phyloP scores from a whole-genome alignment of 129 eudicot species.

The Escallonia herrerae region DNA sequence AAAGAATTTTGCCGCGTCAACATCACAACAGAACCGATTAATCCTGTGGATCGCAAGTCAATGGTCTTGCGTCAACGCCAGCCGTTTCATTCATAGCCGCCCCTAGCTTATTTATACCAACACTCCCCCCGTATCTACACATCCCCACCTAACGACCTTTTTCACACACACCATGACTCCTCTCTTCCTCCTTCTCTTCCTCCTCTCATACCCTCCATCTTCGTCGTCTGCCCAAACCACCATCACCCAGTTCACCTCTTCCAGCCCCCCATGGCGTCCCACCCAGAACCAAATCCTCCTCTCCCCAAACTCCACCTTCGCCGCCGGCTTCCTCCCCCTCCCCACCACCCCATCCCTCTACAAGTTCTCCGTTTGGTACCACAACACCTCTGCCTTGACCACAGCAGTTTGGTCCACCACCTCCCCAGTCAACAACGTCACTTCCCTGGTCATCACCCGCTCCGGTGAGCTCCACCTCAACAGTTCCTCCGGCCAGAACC shows the following conservation, averaged over 20 bases:
- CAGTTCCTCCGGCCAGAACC: slow-evolving; percentile 15
- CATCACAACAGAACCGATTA: too few species aligned
- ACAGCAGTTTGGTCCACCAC: slow-evolving; percentile 65
- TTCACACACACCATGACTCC: neutral
- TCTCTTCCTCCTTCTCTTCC: slow-evolving; percentile 4
- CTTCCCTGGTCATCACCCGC: slow-evolving; percentile 33
- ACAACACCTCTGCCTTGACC: slow-evolving; percentile 14
- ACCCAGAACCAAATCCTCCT: slow-evolving; percentile 41
- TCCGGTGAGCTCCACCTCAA: slow-evolving; percentile 63
- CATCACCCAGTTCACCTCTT: slow-evolving; percentile 34
- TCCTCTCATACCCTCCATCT: slow-evolving; percentile 13
- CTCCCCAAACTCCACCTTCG: slow-evolving; percentile 62
- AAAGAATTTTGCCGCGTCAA: too few species aligned
- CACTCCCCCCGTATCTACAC: too few species aligned
- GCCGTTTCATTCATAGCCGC: too few species aligned
- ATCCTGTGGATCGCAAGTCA: too few species aligned
- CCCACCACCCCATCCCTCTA: slow-evolving; percentile 25
- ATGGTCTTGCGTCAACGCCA: too few species aligned
- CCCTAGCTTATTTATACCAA: too few species aligned
- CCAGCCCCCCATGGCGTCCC: slow-evolving; percentile 61
- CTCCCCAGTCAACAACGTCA: slow-evolving; percentile 33
- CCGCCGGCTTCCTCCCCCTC: slow-evolving; percentile 58
- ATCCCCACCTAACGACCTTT: too few species aligned
- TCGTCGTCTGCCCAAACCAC: slow-evolving; percentile 15
- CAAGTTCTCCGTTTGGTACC: slow-evolving; percentile 65